A percentile compares a stretch with the other conserved stretches of the same genome.
phyloP scores from a whole-genome alignment of 345 rosid genomes.

The Aegle marmelos region DNA sequence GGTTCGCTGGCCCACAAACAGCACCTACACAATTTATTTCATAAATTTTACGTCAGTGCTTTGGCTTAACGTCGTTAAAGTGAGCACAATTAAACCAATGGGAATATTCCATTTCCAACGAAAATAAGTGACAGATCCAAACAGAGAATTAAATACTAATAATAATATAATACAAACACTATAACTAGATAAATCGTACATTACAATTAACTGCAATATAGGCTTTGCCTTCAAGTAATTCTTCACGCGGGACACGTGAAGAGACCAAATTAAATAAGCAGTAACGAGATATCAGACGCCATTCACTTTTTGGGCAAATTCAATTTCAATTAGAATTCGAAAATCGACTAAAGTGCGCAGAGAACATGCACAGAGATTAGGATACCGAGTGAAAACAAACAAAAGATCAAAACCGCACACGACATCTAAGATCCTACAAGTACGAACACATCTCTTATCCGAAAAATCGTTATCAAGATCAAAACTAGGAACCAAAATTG shows the following conservation, averaged over 20 bases:
- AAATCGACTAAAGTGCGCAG: too few relatives aligned
- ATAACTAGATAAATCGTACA: too few relatives aligned
- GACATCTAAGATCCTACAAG: background rate
- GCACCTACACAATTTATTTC: constrained; percentile 46
- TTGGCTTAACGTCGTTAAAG: background rate
- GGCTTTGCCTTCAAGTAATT: too few relatives aligned
- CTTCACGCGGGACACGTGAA: background rate
- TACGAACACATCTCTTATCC: background rate
- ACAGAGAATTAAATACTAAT: background rate
- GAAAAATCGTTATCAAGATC: background rate
- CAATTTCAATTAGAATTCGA: background rate
- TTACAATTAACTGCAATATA: too few relatives aligned
- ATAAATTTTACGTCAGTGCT: background rate
- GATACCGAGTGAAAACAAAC: background rate
- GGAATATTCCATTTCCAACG: background rate
- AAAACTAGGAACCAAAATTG: background rate
- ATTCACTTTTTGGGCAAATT: background rate
- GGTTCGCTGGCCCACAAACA: constrained; percentile 75
- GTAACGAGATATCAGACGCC: background rate
- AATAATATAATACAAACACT: too few relatives aligned
- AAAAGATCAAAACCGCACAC: background rate
- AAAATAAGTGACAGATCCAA: background rate
- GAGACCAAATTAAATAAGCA: background rate
- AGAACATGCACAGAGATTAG: background rate
- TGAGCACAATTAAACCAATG: background rate